Conservation (phyloP, 1,139 yeast species). For the Taphrina flavorubra region DNA sequence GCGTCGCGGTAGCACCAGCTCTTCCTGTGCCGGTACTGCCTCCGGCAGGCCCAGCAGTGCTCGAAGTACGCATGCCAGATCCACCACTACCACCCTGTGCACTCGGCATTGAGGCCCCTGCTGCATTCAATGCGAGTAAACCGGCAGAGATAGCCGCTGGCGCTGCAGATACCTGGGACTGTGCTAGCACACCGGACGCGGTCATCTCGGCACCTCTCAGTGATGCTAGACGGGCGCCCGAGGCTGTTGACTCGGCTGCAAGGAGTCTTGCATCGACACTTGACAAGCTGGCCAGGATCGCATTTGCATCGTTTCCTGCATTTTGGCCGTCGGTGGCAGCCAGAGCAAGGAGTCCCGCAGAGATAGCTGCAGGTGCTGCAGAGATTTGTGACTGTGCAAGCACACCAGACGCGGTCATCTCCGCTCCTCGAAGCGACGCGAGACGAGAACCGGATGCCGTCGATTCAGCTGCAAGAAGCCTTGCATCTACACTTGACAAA, state of each 20-base stretch:
- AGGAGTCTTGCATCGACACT: slow-evolving; percentile 15
- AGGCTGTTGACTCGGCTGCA: slow-evolving; percentile 18
- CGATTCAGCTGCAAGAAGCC: slow-evolving; percentile 16
- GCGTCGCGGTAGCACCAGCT: background rate
- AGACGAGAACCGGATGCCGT: slow-evolving; percentile 17
- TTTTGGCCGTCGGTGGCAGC: background rate
- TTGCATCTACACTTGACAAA: slow-evolving; percentile 4
- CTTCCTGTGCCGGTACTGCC: background rate
- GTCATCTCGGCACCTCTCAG: slow-evolving; percentile 14
- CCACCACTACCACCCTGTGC: background rate
- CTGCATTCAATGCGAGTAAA: background rate
- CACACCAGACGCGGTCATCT: slow-evolving; percentile 17
- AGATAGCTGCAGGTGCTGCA: slow-evolving; percentile 15
- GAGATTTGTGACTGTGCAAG: slow-evolving; percentile 16
- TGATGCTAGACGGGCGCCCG: slow-evolving; percentile 17
- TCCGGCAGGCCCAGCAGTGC: slow-evolving; percentile 13
- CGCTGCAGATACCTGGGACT: slow-evolving; percentile 12
- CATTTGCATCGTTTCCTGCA: background rate
- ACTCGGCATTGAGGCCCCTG: background rate
- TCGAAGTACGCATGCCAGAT: slow-evolving; percentile 12
- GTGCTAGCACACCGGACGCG: slow-evolving; percentile 21
- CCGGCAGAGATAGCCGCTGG: slow-evolving; percentile 23
- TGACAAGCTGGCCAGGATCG: slow-evolving; percentile 9
- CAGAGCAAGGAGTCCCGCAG: slow-evolving; percentile 15
- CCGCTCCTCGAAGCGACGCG: slow-evolving; percentile 10